Evolutionary conservation across 208 protist species (phyloP), one percentile per base, ranked within the genome.

Genomic region (Acanthamoeba royreba): DNA sequence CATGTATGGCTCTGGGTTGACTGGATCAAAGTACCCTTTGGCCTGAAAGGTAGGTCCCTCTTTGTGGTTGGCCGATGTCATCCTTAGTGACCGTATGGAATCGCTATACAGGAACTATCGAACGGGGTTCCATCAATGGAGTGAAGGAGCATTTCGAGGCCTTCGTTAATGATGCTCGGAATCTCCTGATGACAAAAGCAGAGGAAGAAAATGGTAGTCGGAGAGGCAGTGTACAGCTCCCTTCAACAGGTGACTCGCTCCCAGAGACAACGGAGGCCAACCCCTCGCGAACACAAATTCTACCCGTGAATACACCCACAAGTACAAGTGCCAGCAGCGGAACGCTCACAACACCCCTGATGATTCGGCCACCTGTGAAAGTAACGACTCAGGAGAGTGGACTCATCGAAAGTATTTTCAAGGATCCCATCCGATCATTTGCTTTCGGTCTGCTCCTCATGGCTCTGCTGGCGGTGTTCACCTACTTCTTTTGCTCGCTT

Each of bases 11-110:
- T 90, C 3, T 90, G 85, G 85, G 85, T 90, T 15, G 85, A 90
- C 85, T 90, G 85, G 85, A 90, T 72, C 85, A 90, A 90, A n/a
- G 49, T 90, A 33, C 85, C 85, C 4, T 90, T 90, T 43, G 85
- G 85, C 28, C 85, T 90, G 35, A 90, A 90, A 25, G 85, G 81
- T 89, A 66, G 1, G 7, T 46, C 3, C 15, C 11, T 61, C 47
- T 42, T 17, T 13, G 45, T 52, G 74, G 11, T 43, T 43, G 43
- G 7, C 17, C 9, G 72, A 8, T 42, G 42, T 22, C 40, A 4
- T 45, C 58, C 58, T 55, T 55, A 55, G 9, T 55, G 49, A 55
- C 25, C 28, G 28, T 85, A 28, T 88, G 46, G 1, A 33, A 5
- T n/a, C 28, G 5, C 35, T 13, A 25, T 11, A 0, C n/a, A 89